Percentiles rank a stretch among this genome's conserved stretches.
Conservation (phyloP, 2,329 filamentous ascomycete species). For the Colletotrichum shisoi region DNA sequence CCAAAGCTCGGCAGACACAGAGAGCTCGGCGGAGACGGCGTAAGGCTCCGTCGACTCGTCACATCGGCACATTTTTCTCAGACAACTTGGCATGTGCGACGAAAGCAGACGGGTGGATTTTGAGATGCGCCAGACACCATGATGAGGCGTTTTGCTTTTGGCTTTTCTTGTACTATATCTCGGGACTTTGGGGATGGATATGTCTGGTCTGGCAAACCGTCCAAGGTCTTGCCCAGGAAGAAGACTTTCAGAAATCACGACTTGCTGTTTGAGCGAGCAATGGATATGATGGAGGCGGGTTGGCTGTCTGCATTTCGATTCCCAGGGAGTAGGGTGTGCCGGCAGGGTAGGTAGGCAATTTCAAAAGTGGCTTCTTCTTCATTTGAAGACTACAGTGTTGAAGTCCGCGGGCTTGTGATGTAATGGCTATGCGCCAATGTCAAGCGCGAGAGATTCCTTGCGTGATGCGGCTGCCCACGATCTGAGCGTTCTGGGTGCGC, state of each 20-base stretch:
- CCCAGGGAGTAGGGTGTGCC: constrained; percentile 23
- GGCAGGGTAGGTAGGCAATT: constrained; percentile 22
- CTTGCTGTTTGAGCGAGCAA: constrained; percentile 30
- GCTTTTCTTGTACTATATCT: constrained; percentile 38
- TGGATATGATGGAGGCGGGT: constrained; percentile 31
- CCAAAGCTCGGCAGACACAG: constrained; percentile 27
- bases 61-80: constrained; percentile 10
- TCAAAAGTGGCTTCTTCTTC: constrained; percentile 36
- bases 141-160: constrained; percentile 35
- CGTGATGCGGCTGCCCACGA: not conserved
- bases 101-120: not conserved
- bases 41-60: constrained; percentile 8
- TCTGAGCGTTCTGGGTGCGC: not conserved
- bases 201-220: constrained; percentile 12
- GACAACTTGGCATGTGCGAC: constrained; percentile 14
- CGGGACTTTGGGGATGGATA: constrained; percentile 33
- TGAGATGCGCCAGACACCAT: constrained; percentile 23
- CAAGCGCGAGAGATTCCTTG: not conserved
- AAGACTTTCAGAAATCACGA: constrained; percentile 11
- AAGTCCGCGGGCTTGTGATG: not conserved
- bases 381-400: not conserved
- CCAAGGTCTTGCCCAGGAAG: constrained; percentile 20
- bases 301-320: constrained; percentile 34
- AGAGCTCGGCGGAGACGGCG: constrained; percentile 25
- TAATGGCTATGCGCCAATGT: not conserved